Conservation (phyloP, 345 rosid species). For the Brassica carinata region DNA sequence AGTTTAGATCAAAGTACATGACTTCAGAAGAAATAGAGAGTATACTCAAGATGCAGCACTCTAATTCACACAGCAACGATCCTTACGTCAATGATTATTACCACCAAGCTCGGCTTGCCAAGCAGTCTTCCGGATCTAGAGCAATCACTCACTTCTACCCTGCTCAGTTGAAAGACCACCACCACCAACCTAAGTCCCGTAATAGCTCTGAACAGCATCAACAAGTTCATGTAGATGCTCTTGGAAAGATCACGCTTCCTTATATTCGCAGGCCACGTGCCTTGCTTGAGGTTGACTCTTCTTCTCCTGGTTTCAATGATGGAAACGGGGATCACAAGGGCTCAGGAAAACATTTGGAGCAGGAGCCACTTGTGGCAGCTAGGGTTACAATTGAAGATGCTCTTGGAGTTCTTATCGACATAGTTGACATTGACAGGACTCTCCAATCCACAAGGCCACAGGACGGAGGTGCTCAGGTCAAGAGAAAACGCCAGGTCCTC, state of each 20-base stretch:
- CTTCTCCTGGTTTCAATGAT: constrained; percentile 52
- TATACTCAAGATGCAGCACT: constrained; percentile 95
- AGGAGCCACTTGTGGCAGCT: constrained; percentile 98
- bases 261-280: constrained; percentile 73
- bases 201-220: constrained; percentile 66
- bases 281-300: constrained; percentile 73
- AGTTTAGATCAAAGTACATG: constrained; percentile 91
- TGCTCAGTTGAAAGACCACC: constrained; percentile 74
- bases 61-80: constrained; percentile 83
- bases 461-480: constrained; percentile 82
- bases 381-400: constrained; percentile 90
- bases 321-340: constrained; percentile 59
- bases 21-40: constrained; percentile 92
- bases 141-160: constrained; percentile 68
- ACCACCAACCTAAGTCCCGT: constrained; percentile 76
- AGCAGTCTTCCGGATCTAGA: constrained; percentile 64
- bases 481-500: constrained; percentile 69
- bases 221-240: constrained; percentile 60
- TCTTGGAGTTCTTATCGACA: constrained; percentile 70
- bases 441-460: constrained; percentile 70
- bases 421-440: constrained; percentile 89
- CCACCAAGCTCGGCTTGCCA: constrained; percentile 90
- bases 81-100: constrained; percentile 92
- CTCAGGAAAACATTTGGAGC: constrained; percentile 79
- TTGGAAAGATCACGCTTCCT: constrained; percentile 69